Evolutionary conservation across 2,329 filamentous ascomycete genomes (phyloP).

Genomic region (Hypoxylon sp.): DNA sequence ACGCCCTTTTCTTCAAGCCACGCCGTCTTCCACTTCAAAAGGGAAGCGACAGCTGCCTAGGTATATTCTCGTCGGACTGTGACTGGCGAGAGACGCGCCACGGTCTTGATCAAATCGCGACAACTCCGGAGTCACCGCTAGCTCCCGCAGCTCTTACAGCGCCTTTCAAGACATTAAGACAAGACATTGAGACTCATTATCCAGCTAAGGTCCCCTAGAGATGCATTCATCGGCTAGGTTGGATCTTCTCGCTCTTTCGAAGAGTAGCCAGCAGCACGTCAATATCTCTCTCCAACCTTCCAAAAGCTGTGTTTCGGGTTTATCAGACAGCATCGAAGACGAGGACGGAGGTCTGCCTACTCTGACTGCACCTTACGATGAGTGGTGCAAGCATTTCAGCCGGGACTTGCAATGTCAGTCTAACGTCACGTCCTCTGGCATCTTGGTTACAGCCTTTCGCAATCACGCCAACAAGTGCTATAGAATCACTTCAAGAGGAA

Average conservation of each 20-base stretch:
- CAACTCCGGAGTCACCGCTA: not conserved
- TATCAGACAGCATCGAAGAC: not conserved
- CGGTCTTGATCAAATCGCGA: not conserved
- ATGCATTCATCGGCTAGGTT: not conserved
- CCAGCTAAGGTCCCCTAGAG: not conserved
- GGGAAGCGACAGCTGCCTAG: constrained; percentile 13
- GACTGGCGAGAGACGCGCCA: not conserved
- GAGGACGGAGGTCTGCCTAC: not conserved
- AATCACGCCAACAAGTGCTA: not conserved
- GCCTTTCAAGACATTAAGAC: not conserved
- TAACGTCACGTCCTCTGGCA: not conserved
- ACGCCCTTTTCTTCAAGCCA: not conserved
- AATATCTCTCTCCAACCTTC: not conserved
- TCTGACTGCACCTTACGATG: not conserved
- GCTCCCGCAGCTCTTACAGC: not conserved
- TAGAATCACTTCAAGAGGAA: not conserved
- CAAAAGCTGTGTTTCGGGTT: not conserved
- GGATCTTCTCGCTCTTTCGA: not conserved
- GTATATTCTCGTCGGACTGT: constrained; percentile 5
- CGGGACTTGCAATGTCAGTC: not conserved
- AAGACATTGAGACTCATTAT: not conserved
- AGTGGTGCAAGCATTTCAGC: not conserved
- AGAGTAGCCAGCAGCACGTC: not conserved
- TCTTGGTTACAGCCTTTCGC: not conserved
- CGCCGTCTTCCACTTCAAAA: constrained; percentile 1